Conservation (phyloP, 768 basidiomycete species). For the Lactarius sanguifluus region DNA sequence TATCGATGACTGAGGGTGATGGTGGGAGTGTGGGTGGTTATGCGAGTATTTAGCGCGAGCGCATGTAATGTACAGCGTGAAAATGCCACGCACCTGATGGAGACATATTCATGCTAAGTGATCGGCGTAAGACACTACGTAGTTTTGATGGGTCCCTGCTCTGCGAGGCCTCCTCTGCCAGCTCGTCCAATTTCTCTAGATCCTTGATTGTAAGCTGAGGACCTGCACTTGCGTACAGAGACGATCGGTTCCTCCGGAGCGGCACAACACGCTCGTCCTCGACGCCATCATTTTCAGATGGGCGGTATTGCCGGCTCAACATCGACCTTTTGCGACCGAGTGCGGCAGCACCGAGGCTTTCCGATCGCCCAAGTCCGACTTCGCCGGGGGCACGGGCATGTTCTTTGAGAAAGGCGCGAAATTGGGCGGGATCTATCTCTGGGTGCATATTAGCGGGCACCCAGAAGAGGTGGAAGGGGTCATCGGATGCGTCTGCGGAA, state of each 20-base stretch:
- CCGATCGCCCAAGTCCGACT: slow-evolving; percentile 44
- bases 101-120: slow-evolving; percentile 82
- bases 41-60: slow-evolving; percentile 5
- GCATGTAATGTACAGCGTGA: background rate
- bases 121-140: slow-evolving; percentile 76
- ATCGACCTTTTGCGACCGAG: slow-evolving; percentile 89
- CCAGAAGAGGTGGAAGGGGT: slow-evolving; percentile 95
- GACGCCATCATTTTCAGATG: slow-evolving; percentile 70
- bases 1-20: slow-evolving; percentile 51
- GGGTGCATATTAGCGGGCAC: slow-evolving; percentile 96
- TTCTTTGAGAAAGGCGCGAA: slow-evolving; percentile 91
- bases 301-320: slow-evolving; percentile 92
- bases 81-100: slow-evolving; percentile 68
- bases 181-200: slow-evolving; percentile 88
- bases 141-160: slow-evolving; percentile 82
- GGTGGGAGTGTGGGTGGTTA: slow-evolving; percentile 8
- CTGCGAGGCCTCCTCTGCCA: slow-evolving; percentile 86
- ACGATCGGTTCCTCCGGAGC: slow-evolving; percentile 64
- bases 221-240: slow-evolving; percentile 62
- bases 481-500: slow-evolving; percentile 51
- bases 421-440: slow-evolving; percentile 96
- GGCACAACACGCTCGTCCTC: slow-evolving; percentile 66
- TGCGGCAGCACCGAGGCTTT: slow-evolving; percentile 45
- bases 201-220: slow-evolving; percentile 92
- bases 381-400: slow-evolving; percentile 67